Base-by-base conservation (phyloP, 768 basidiomycete genomes). In the Hericium coralloides region DNA sequence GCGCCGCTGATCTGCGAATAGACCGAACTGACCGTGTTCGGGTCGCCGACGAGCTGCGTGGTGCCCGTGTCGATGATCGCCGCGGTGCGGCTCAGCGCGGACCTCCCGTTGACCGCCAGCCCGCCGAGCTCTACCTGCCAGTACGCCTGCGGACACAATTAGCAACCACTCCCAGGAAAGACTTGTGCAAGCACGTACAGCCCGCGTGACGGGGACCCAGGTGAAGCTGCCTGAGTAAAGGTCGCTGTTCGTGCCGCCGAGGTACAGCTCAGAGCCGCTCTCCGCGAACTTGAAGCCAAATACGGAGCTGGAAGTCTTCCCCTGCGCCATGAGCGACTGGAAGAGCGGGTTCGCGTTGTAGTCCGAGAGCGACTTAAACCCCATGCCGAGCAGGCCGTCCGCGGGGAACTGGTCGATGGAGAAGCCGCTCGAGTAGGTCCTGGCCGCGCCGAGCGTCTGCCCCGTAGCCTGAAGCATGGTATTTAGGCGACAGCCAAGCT, bases 221-320 rank as follows among this genome's bases (percentile, higher is more conserved):
- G 61, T 58, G 37, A 60, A 60, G 39, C 22, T 12, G 17, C 59
- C 61, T 0, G 45, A 53, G 47, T 38, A 60, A 20, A 55, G 59
- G 4, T 49, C 15, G 45, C n/a, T 23, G 37, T 62, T 62, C n/a
- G 54, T 55, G 4, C 61, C 61, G 25, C 61, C 61, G 37, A 60
- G n/a, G 49, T 31, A 50, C 25, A 62, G 59, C 56, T 59, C 79
- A n/a, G 78, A 74, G 22, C 70, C 73, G 12, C 67, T 64, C 17
- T 68, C 25, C 12, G 75, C 63, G 47, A 83, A 69, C 59, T 78
- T 77, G 62, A 84, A 74, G 23, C 75, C 72, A 60, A 84, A 82
- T 57, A 74, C 68, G 43, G 72, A 63, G 26, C 72, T 62, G 7
- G 69, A 57, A 2, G 72, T 64, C 37, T 60, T 57, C 14, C 66